Base-by-base conservation (phyloP, 148 eudicot genomes). In the Cornus florida region DNA sequence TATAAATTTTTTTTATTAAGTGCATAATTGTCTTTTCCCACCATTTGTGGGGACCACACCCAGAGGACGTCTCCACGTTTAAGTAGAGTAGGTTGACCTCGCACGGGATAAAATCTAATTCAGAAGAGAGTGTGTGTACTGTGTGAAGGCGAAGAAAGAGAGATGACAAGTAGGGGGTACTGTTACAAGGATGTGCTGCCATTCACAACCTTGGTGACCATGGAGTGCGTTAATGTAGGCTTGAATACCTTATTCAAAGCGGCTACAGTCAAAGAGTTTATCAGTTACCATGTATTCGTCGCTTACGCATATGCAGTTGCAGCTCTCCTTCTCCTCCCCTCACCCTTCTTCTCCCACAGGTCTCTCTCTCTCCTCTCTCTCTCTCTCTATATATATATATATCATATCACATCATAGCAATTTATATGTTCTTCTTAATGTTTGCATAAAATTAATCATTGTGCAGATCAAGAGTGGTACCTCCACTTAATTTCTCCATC, bases 191-290 rank as follows among this genome's bases (percentile, higher is more conserved):
- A 89, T 35, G 83, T 84, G 48, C 60, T 89, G 10, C 92, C 92
- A 3, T 87, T 85, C 62, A 46, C 75, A 8, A 82, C 82, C 23
- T 71, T 89, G 85, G 85, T 89, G 22, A 75, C 75, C 11, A 88
- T 86, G 91, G 91, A 88, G 78, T 84, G 87, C 72, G n/a, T 50
- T n/a, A 88, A 88, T 79, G 91, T 88, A 1, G 89, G 84, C 24
- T 77, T 88, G 20, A 86, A 88, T 77, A 88, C 91, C 1, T 75
- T 88, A 71, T 88, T 77, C 89, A 88, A 88, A 77, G 82, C 88
- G 14, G 91, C 91, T 77, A 82, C 86, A 7, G 19, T 35, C 38
- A 71, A 46, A 59, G 89, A 86, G 6, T 2, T 39, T 8, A 84
- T 88, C 89, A 88, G 87, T 66, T 57, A 81, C 68, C 84, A 82